A percentile compares a stretch with the other conserved stretches of the same genome.
phyloP scores from a whole-genome alignment of 345 rosid species.

The Raphanus sativus region DNA sequence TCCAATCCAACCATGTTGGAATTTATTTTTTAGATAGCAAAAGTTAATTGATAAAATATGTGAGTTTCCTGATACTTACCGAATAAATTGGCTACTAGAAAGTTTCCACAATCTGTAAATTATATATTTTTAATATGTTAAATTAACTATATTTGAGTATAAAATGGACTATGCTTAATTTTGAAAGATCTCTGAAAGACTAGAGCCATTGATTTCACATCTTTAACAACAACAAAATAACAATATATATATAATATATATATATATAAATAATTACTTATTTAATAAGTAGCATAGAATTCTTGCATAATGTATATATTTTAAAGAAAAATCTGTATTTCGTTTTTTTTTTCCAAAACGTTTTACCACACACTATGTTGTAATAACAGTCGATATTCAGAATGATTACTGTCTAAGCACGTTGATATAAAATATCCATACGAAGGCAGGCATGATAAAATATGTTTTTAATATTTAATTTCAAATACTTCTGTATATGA shows the following conservation, averaged over 20 bases:
- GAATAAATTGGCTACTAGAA: neutral
- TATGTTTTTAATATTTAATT: neutral
- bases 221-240: neutral
- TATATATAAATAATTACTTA: neutral
- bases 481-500: neutral
- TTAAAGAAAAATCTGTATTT: neutral
- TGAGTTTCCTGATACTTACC: neutral
- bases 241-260: neutral
- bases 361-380: neutral
- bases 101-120: neutral
- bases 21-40: neutral
- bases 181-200: neutral
- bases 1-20: constrained; percentile 22
- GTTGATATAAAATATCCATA: neutral
- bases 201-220: neutral
- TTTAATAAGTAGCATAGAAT: neutral
- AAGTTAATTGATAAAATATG: neutral
- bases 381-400: neutral
- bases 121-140: neutral
- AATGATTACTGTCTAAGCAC: neutral
- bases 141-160: neutral
- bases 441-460: neutral
- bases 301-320: neutral
- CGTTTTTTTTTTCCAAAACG: neutral
- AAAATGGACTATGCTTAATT: neutral